Percentiles rank a stretch among this genome's conserved stretches.
Evolutionary conservation across 1,284 basidiomycete species (phyloP).

Genomic region (Leccinum cinnamomeum): DNA sequence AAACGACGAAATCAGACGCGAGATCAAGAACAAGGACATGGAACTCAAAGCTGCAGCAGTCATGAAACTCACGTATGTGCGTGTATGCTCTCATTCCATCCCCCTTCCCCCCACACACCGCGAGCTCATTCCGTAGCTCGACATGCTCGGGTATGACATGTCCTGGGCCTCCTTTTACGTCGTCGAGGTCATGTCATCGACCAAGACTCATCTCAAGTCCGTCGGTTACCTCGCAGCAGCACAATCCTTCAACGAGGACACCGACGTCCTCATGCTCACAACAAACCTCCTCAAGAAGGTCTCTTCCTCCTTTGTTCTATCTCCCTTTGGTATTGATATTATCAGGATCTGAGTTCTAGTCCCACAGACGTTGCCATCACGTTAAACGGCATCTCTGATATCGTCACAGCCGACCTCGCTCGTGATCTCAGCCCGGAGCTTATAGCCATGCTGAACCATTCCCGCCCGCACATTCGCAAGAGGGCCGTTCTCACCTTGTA

Average conservation of each 20-base stretch:
- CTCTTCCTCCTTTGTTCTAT: constrained; percentile 23
- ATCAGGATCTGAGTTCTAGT: constrained; percentile 80
- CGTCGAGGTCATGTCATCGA: constrained; percentile 96
- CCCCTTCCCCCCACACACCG: neutral
- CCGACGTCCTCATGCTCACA: constrained; percentile 96
- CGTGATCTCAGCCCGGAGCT: constrained; percentile 89
- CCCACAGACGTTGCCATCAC: constrained; percentile 79
- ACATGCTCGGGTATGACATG: constrained; percentile 93
- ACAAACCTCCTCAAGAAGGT: constrained; percentile 99
- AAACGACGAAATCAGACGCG: constrained; percentile 85
- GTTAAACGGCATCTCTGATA: constrained; percentile 85
- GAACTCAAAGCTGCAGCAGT: constrained; percentile 94
- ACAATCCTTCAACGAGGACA: constrained; percentile 92
- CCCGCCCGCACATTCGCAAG: constrained; percentile 85
- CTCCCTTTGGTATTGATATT: constrained; percentile 6
- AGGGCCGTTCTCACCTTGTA: constrained; percentile 84
- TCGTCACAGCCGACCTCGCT: constrained; percentile 86
- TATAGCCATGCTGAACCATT: constrained; percentile 88
- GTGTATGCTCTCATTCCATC: constrained; percentile 36
- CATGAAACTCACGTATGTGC: constrained; percentile 94
- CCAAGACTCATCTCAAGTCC: constrained; percentile 88
- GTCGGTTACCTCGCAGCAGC: constrained; percentile 95
- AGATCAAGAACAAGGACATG: constrained; percentile 95
- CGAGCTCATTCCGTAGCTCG: constrained; percentile 55
- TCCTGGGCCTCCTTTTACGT: constrained; percentile 92